These are phyloP conservation scores for Rubia occidens DNA, from an alignment of 305 asterid species.

Conservation along the genomic window DNA sequence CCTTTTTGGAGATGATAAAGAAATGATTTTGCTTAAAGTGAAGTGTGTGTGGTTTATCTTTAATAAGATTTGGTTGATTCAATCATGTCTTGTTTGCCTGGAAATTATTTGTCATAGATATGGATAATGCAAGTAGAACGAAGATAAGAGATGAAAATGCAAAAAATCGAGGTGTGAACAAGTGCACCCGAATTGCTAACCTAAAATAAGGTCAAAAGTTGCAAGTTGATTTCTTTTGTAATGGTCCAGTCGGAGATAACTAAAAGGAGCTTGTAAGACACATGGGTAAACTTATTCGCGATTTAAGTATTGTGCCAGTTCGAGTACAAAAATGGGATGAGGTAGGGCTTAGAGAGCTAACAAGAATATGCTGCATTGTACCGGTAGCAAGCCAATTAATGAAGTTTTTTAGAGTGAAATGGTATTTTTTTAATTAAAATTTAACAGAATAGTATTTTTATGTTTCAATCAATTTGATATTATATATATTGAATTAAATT, in stretches of 20 bases:
- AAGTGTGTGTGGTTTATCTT: no score
- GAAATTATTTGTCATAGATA: no score
- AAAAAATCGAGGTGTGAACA: background rate
- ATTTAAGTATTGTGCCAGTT: background rate
- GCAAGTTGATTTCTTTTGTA: background rate
- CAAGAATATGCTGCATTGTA: background rate
- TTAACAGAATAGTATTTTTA: background rate
- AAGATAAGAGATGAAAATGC: background rate
- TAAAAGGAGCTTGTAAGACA: background rate
- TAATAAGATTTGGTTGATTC: no score
- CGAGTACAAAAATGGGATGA: conserved; percentile 1
- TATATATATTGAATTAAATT: background rate
- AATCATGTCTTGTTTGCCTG: no score
- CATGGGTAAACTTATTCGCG: background rate
- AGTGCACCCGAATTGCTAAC: background rate
- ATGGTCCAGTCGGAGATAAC: background rate
- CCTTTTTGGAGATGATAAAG: no score
- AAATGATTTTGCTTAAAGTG: no score
- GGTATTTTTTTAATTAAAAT: background rate
- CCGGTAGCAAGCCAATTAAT: background rate
- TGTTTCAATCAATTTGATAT: background rate
- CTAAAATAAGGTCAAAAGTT: background rate
- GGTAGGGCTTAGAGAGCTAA: no score
- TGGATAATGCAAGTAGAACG: background rate
- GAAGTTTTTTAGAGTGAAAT: background rate